phyloP scores from a whole-genome alignment of 345 rosid species.

The Raphanus sativus region DNA sequence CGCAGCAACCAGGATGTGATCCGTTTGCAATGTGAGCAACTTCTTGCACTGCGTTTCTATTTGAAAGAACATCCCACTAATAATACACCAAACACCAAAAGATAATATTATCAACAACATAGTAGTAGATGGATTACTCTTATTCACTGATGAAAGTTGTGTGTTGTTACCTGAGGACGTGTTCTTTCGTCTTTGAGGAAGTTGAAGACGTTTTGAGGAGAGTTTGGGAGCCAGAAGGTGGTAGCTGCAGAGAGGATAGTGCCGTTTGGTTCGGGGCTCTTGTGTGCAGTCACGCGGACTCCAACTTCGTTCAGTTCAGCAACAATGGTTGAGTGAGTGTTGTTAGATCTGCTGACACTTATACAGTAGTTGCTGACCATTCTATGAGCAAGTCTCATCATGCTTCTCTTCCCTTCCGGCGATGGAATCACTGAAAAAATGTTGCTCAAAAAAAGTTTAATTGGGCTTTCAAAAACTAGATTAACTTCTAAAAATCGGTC shows the following conservation, averaged over 20 bases:
- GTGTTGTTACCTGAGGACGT: constrained; percentile 67
- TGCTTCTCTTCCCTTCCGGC: constrained; percentile 83
- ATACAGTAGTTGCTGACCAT: constrained; percentile 81
- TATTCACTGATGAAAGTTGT: not conserved
- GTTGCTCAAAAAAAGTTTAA: not conserved
- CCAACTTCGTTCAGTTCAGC: constrained; percentile 68
- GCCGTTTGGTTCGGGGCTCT: constrained; percentile 77
- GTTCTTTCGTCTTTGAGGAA: constrained; percentile 94
- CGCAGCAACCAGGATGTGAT: constrained; percentile 87
- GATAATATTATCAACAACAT: not conserved
- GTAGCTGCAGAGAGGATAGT: constrained; percentile 91
- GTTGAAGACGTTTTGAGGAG: constrained; percentile 69
- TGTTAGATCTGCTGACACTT: constrained; percentile 77
- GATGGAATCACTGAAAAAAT: constrained; percentile 65
- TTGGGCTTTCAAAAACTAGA: not conserved
- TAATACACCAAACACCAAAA: constrained; percentile 12
- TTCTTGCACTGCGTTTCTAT: constrained; percentile 82
- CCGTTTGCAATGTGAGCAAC: constrained; percentile 93
- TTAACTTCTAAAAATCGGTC: not conserved
- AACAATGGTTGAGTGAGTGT: constrained; percentile 65
- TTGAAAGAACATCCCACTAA: constrained; percentile 97
- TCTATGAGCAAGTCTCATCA: constrained; percentile 96
- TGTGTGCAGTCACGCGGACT: constrained; percentile 78
- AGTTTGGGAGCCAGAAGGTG: constrained; percentile 83
- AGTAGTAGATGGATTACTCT: not conserved